phyloP scores from a whole-genome alignment of 164 flowering plant species.

The Akebia trifoliata region DNA sequence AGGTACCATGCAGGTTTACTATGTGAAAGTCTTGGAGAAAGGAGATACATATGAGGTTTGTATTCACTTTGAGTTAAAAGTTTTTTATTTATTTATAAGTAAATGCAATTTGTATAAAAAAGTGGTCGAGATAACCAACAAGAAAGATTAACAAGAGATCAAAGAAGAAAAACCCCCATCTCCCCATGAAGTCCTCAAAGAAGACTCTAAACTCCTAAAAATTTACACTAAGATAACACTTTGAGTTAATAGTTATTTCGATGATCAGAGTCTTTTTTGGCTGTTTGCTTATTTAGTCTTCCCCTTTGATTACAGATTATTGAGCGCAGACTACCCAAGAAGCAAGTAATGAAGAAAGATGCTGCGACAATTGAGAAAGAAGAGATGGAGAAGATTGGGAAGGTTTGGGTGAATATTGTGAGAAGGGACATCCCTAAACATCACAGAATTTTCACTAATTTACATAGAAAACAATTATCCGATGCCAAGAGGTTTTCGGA shows the following conservation, averaged over 20 bases:
- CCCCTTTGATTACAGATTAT: conserved; percentile 58
- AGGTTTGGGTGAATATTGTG: conserved; percentile 76
- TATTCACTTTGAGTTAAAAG: conserved; percentile 7
- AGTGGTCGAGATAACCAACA: too few relatives aligned
- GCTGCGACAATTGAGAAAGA: conserved; percentile 71
- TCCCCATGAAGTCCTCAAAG: too few relatives aligned
- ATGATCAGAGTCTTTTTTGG: not conserved
- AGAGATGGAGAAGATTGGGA: conserved; percentile 81
- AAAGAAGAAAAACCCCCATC: too few relatives aligned
- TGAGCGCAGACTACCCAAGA: conserved; percentile 83
- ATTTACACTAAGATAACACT: too few relatives aligned
- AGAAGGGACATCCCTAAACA: conserved; percentile 85
- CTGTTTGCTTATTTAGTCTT: conserved; percentile 8
- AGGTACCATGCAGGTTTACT: conserved; percentile 74
- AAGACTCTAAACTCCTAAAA: too few relatives aligned
- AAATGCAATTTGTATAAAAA: too few relatives aligned
- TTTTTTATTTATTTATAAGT: conserved; percentile 21
- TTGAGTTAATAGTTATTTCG: too few relatives aligned
- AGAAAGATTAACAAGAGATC: too few relatives aligned
- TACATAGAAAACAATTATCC: conserved; percentile 63
- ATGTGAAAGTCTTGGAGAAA: conserved; percentile 96
- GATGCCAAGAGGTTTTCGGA: conserved; percentile 93
- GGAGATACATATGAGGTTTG: conserved; percentile 95
- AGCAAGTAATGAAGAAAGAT: conserved; percentile 64
- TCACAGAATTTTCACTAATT: conserved; percentile 54